Evolutionary conservation across 257 asterid species (phyloP), one percentile per base, ranked within the genome.

Genomic region (Capsicum baccatum): DNA sequence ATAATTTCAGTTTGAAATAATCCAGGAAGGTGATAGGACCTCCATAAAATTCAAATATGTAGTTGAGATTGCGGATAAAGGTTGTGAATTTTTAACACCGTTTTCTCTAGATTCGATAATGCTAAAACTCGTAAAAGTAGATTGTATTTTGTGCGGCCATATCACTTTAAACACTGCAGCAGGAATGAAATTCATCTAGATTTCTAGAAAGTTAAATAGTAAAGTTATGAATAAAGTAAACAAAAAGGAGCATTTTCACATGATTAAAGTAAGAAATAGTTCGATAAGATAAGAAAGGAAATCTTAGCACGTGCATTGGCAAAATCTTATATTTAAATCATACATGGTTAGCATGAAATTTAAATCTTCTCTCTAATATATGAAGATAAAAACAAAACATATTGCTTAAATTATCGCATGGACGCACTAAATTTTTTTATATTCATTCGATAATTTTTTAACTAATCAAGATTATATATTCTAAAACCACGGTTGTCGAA

Each of bases 231-330:
- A 26, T 62, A 62, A 68, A 68, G 76, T 68, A 8, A 68, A 68
- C 12, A 14, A 37, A 68, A 68, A 37, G 26, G 76, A 68, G 7
- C 21, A 37, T 68, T 37, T 67, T 68, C 26, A 15, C 54, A 68
- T 68, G 76, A 68, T 16, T 35, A 68, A 68, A 68, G 76, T 7
- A 16, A 68, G 76, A 19, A 68, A 68, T 68, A 68, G 76, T 14
- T 68, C 21, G 76, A 68, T 39, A 15, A 39, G 76, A 68, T 68
- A 37, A 68, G 76, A 68, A 68, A 68, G 76, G 12, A 68, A 68
- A 3, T 68, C 76, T 7, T 37, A 68, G 52, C 76, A 68, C 76
- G 54, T 68, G 76, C 52, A 15, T 37, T 68, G 26, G 13, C 76
- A 67, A 68, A 37, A 37, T 39, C 21, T 13, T 37, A 6, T 68